Base-by-base conservation (phyloP, 495 filamentous ascomycete genomes). In the Xylaria telfairii region DNA sequence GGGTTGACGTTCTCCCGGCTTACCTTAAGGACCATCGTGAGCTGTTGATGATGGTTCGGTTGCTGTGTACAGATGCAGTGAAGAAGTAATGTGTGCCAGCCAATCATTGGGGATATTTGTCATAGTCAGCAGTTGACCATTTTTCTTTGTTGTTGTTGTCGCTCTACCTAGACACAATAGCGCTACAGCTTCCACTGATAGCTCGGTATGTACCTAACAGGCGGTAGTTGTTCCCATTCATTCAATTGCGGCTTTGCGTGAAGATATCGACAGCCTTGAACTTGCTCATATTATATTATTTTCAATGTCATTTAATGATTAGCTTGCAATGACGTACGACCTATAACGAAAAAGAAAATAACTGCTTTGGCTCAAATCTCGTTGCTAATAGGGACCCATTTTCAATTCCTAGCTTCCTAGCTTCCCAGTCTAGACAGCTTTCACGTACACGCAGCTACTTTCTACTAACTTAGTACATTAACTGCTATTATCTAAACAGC, bases 1-100 rank as follows among this genome's bases (percentile, higher is more conserved):
- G 42, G 62, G 30, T n/a, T 51, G 44, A 51, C 1, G 19, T 65
- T 65, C 24, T 49, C n/a, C 62, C 62, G 62, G 42, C 44, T 65
- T 65, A 65, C 24, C 15, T n/a, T 37, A 4, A 65, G 62, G 28
- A 24, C 24, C 41, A 32, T 41, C 59, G 59, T 21, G 56, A 37
- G 56, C 51, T 17, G 51, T 54, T 54, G 10, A 54, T 30, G 51
- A 30, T 17, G 51, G 51, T 6, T 54, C 26, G 7, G 49, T 53
- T 53, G 49, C 49, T 53, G 49, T 26, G 7, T 53, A 54, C 26
- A 4, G 2, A 32, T 15, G 6, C 2, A 28, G 49, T 9, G 21
- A 54, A n/a, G 49, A 54, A 13, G 13, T 8, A 51, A 24, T 1
- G 8, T 8, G 54, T 37, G 15, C 19, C 15, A 9, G 13, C 28